Evolutionary conservation across 768 basidiomycete genomes (phyloP), one percentile per base, ranked within the genome.

Genomic region (Flagelloscypha sp.): DNA sequence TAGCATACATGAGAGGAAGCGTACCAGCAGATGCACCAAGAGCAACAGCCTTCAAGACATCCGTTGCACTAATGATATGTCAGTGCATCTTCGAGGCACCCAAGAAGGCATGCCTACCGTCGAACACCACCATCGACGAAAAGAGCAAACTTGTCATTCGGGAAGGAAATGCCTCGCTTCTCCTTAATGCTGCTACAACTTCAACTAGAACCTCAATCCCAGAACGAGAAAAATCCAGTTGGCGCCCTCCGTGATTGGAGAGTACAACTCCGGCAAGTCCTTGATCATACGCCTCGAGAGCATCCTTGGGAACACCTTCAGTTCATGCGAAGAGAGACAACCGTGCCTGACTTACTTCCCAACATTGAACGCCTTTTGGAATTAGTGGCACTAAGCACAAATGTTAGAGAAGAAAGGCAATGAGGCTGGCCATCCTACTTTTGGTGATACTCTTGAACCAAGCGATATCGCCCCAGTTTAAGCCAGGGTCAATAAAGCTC

Each of bases 101-200:
- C n/a, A n/a, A n/a, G n/a, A n/a, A n/a, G n/a, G n/a, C n/a, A n/a
- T n/a, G n/a, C n/a, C n/a, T n/a, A n/a, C n/a, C n/a, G n/a, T 32
- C 92, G 71, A 6, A 97, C 88, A 37, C 94, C 95, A n/a, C 94
- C 94, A 49, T 99, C 94, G 9, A 90, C 72, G 49, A 84, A 87
- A 21, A 98, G 63, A 50, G 89, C 79, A 63, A 98, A 87, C 35
- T 66, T 72, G 34, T 74, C 70, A 34, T 87, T 85, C 2, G 87
- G 84, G 58, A 87, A 86, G 16, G 65, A 64, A 24, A 86, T 57
- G 2, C 82, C 77, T 10, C 83, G 71, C 37, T 67, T 66, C 52
- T 66, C 69, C 42, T 74, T 74, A 15, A 98, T 70, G 40, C 82
- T 75, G 59, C 62, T 20, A 85, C 81, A 15, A 93, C 88, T 52